Evolutionary conservation across 805 yeast genomes (phyloP), one percentile per base, ranked within the genome.

Genomic region (Candida berthetii): DNA sequence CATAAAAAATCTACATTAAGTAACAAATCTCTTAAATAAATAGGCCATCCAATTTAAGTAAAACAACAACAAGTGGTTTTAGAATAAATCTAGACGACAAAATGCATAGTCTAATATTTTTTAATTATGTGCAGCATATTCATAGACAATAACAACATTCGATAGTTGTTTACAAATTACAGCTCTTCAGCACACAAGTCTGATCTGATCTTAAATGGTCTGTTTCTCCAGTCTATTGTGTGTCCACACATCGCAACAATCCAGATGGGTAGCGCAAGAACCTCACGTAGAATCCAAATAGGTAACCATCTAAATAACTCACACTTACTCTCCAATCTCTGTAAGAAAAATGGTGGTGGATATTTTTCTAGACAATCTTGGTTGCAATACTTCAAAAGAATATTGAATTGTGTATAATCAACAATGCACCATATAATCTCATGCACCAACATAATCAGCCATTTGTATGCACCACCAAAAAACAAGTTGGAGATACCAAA

Each of bases 211-310:
- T 65, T 67, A 58, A 87, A 88, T 2, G 88, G 86, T 48, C 77
- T 71, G 31, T 87, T 85, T 45, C 96, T 68, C 89, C 89, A 82
- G 60, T 87, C 86, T 32, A 81, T 80, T 37, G 75, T 72, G 11
- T 82, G 80, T 0, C 96, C 96, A 25, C 69, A 48, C 82, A 88
- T 81, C 1, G 96, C 96, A 24, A 65, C 66, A 2, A 82, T 44
- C 96, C 96, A 88, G 18, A 88, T 76, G 0, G 96, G 96, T 17
- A 88, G 63, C 1, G 96, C 96, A 40, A 86, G 61, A 0, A 71
- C 3, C 56, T 88, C 96, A 40, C 96, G 68, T 29, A 77, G 56
- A 0, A 73, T 29, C 96, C 96, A 88, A 19, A 70, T 62, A 1
- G 64, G 56, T 3, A 69, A 42, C 60, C 64, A 53, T 18, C 47